phyloP scores from a whole-genome alignment of 148 eudicot species.

The Heliamphora exappendiculata region DNA sequence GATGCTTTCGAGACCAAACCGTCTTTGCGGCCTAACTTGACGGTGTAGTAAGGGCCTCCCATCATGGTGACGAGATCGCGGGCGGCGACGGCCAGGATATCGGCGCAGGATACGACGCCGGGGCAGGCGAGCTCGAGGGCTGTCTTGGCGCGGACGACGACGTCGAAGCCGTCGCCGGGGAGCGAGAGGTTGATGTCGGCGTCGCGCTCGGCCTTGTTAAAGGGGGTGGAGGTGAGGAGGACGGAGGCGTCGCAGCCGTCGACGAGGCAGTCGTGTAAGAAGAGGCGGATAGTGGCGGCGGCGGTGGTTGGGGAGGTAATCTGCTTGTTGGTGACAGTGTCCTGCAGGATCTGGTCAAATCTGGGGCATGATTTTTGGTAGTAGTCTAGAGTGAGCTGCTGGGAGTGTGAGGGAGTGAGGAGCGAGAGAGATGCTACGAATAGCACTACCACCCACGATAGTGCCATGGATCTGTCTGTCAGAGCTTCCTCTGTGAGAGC shows the following conservation, averaged over 20 bases:
- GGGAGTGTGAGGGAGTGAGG: slow-evolving; percentile 17
- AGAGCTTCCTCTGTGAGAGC: not conserved
- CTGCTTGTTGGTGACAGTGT: slow-evolving; percentile 40
- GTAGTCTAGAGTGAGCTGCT: slow-evolving; percentile 15
- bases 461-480: slow-evolving; percentile 11
- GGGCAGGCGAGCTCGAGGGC: slow-evolving; percentile 45
- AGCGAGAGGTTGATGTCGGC: slow-evolving; percentile 39
- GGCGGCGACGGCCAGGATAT: slow-evolving; percentile 33
- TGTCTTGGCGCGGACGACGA: slow-evolving; percentile 38
- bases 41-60: slow-evolving; percentile 33
- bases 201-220: slow-evolving; percentile 40
- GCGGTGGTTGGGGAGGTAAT: slow-evolving; percentile 49
- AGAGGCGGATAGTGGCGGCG: slow-evolving; percentile 41
- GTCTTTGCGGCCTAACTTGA: slow-evolving; percentile 29
- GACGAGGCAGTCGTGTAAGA: slow-evolving; percentile 47
- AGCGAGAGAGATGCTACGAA: not conserved
- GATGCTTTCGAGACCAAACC: slow-evolving; percentile 15
- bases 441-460: slow-evolving; percentile 8
- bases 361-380: slow-evolving; percentile 34
- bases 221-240: slow-evolving; percentile 39
- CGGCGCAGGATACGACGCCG: slow-evolving; percentile 41
- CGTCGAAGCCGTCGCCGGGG: slow-evolving; percentile 50
- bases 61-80: slow-evolving; percentile 30
- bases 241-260: slow-evolving; percentile 47
- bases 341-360: slow-evolving; percentile 32